Base-by-base conservation (phyloP, 352 stramenopile genomes). In the Phytophthora palmivora region DNA sequence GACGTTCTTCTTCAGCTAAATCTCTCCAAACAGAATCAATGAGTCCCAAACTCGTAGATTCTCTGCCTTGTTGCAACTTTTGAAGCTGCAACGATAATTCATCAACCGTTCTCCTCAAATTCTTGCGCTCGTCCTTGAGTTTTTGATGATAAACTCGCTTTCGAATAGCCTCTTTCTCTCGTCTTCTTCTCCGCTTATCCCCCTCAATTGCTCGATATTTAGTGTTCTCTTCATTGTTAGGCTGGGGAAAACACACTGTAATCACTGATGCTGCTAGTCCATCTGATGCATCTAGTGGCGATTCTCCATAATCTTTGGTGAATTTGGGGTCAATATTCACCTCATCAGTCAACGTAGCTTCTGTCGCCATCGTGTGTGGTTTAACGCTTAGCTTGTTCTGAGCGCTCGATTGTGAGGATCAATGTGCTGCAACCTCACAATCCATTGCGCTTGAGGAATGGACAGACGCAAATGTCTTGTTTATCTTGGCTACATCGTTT, bases 121-220 rank as follows among this genome's bases (percentile, higher is more conserved):
- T 14, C 11, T 59, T 38, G 18, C 50, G 51, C 24, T 68, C 58
- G 30, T 57, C 26, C 33, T 61, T 68, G 18, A 58, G 8, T 14
- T 49, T 56, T 22, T 58, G 36, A 6, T 57, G 58, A 28, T 73
- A 66, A 12, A 50, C 30, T 9, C 49, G 43, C 16, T 58, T 67
- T 0, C 50, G 43, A 42, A 63, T 48, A 4, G 37, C 58, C n/a
- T 67, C 58, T 24, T 60, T 60, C 42, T 67, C 48, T 19, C 58
- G 28, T 43, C 48, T 49, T 51, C 41, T 58, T 36, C 53, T 55
- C 6, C 36, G 26, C 15, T 52, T 28, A 52, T 5, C 24, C 24
- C 24, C 24, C 3, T 28, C 24, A 6, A 28, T 28, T 28, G 24
- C 24, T 28, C 24, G 24, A 28, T 28, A 28, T 28, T 6, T 45